Percentiles rank a stretch among this genome's conserved stretches.
phyloP scores from a whole-genome alignment of 352 stramenopile genomes.

The Pythium utonaiense region DNA sequence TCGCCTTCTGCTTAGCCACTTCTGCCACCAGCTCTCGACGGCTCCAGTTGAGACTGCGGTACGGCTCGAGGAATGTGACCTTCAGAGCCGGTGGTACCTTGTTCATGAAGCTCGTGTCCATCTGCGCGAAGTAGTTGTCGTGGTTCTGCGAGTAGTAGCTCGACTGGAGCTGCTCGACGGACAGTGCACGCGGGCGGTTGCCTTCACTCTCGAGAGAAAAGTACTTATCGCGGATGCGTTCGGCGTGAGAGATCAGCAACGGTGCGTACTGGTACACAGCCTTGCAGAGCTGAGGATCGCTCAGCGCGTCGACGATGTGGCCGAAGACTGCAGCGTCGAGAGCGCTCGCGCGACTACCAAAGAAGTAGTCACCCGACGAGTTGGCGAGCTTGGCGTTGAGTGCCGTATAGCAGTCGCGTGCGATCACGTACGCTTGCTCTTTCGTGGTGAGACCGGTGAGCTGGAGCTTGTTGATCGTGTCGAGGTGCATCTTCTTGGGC shows the following conservation, averaged over 20 bases:
- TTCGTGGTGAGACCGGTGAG: constrained; percentile 59
- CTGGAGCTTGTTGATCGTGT: constrained; percentile 57
- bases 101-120: constrained; percentile 61
- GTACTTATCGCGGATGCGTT: constrained; percentile 68
- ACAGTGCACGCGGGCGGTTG: constrained; percentile 30
- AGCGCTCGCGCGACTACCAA: constrained; percentile 58
- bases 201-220: constrained; percentile 47
- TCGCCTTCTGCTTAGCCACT: constrained; percentile 43
- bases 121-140: constrained; percentile 59
- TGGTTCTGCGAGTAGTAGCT: constrained; percentile 73
- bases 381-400: constrained; percentile 77
- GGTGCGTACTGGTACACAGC: constrained; percentile 75
- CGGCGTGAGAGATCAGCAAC: constrained; percentile 65
- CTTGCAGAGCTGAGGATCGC: constrained; percentile 64
- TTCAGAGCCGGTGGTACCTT: constrained; percentile 55
- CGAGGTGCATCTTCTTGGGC: constrained; percentile 82
- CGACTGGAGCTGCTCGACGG: constrained; percentile 25
- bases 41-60: constrained; percentile 81
- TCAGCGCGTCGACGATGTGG: constrained; percentile 75
- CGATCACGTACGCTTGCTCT: constrained; percentile 79
- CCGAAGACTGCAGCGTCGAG: constrained; percentile 81
- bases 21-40: constrained; percentile 62
- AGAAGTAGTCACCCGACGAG: constrained; percentile 59
- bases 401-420: constrained; percentile 80
- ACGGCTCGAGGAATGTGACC: constrained; percentile 72